Evolutionary conservation across 73 alveolate genomes (phyloP).

Genomic region (Durusdinium trenchii): DNA sequence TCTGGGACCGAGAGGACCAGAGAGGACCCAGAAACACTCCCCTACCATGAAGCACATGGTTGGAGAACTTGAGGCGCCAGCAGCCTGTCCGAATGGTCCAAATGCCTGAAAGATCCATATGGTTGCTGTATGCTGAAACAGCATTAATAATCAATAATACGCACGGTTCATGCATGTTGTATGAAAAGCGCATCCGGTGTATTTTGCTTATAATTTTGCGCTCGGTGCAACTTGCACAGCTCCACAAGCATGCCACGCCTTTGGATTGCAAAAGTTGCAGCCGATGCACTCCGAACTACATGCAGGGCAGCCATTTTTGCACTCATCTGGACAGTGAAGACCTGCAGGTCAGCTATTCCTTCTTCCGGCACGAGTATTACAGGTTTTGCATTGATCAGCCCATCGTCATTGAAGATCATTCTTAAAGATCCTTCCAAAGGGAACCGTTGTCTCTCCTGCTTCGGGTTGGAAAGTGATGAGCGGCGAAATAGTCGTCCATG

Average conservation of each 20-base stretch:
- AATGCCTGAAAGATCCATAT: neutral
- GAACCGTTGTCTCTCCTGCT: neutral
- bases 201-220: neutral
- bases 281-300: neutral
- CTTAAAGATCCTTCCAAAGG: neutral
- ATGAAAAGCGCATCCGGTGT: neutral
- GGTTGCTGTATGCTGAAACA: neutral
- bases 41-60: no score
- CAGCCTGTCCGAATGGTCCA: constrained; percentile 6
- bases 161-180: neutral
- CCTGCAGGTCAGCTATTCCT: neutral
- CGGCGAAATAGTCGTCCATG: constrained; percentile 20
- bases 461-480: constrained; percentile 18
- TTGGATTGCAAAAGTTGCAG: constrained; percentile 48
- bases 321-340: neutral
- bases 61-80: neutral
- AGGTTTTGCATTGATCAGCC: neutral
- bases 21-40: no score
- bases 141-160: neutral
- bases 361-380: neutral
- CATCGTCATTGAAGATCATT: neutral
- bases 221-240: neutral
- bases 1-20: no score
- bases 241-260: neutral
- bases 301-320: constrained; percentile 38